Base-by-base conservation (phyloP, 768 basidiomycete genomes). In the Brasilioporus rufonigricans region DNA sequence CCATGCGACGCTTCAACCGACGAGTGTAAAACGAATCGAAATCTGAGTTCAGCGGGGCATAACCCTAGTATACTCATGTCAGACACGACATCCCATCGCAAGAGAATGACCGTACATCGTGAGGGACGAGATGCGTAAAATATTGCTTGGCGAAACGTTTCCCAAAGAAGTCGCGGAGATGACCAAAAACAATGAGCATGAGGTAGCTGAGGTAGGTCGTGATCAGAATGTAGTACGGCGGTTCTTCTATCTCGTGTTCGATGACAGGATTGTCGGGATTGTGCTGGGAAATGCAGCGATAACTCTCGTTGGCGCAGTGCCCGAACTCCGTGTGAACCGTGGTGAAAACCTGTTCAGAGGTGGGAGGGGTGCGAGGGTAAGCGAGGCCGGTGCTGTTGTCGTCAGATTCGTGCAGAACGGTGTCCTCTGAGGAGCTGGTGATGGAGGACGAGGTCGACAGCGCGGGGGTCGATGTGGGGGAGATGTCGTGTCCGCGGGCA, bases 1-100 rank as follows among this genome's bases (percentile, higher is more conserved):
- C 94, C 74, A 98, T 87, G 51, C 96, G 92, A 12, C 81, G 78
- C 71, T 98, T 98, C 60, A 98, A 83, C 4, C 95, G 88, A 48
- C 96, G 92, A 56, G 95, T 96, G 79, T 98, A 98, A 77, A 98
- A 99, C 7, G 97, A 98, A 72, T 98, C 96, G 62, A 98, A 98
- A 71, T 98, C 97, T 10, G 94, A 97, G 74, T 93, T 96, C 56
- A 98, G 80, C 6, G 97, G 91, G 2, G 95, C 96, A 66, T 97
- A 95, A 53, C 96, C 97, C 93, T 98, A 70, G 39, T n/a, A 47
- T 16, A 23, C 0, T 29, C 18, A 13, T 31, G 46, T 62, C 16
- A 45, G 39, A 54, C 38, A 52, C 26, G 48, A 5, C 14, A 41
- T 55, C 52, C n/a, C 32, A 53, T 18, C 0, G 48, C 21, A 21